Conservation (phyloP, 176 grass and related monocot genomes). For the Musa schizocarpa region DNA sequence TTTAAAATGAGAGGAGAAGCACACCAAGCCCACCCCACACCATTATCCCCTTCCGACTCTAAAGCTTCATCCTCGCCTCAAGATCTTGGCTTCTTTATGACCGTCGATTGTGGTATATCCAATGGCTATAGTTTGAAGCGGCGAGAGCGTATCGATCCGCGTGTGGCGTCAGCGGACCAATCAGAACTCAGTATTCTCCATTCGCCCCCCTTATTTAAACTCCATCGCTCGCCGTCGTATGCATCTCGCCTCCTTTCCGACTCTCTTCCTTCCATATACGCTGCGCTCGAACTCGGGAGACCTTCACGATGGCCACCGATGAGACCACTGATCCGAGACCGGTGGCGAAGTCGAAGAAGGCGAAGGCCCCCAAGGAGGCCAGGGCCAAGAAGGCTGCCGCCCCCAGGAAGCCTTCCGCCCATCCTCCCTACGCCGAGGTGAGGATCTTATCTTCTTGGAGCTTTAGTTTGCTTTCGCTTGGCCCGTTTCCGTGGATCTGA, state of each 20-base stretch:
- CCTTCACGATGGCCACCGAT: slow-evolving; percentile 27
- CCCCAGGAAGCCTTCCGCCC: slow-evolving; percentile 29
- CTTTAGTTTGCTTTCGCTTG: too few species aligned
- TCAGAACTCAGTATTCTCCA: slow-evolving; percentile 7
- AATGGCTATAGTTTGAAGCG: background rate
- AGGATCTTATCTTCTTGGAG: background rate
- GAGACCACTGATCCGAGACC: slow-evolving; percentile 20
- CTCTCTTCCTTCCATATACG: background rate
- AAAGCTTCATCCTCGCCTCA: background rate
- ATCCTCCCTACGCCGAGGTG: slow-evolving; percentile 77
- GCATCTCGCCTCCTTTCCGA: background rate
- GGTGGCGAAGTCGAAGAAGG: slow-evolving; percentile 34
- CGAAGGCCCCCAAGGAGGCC: slow-evolving; percentile 27
- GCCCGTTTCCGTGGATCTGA: background rate
- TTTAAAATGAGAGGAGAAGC: slow-evolving; percentile 41
- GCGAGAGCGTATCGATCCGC: slow-evolving; percentile 29
- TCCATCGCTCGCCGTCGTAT: background rate
- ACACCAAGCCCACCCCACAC: slow-evolving; percentile 22
- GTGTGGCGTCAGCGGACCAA: slow-evolving; percentile 26
- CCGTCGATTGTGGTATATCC: slow-evolving; percentile 24
- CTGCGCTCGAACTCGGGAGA: too few species aligned
- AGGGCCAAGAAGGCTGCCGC: slow-evolving; percentile 52
- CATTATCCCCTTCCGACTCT: background rate
- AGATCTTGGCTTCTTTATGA: background rate
- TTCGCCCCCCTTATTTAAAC: slow-evolving; percentile 37